Evolutionary conservation across 805 yeast genomes (phyloP).

Genomic region (Pichia cephalocereana): DNA sequence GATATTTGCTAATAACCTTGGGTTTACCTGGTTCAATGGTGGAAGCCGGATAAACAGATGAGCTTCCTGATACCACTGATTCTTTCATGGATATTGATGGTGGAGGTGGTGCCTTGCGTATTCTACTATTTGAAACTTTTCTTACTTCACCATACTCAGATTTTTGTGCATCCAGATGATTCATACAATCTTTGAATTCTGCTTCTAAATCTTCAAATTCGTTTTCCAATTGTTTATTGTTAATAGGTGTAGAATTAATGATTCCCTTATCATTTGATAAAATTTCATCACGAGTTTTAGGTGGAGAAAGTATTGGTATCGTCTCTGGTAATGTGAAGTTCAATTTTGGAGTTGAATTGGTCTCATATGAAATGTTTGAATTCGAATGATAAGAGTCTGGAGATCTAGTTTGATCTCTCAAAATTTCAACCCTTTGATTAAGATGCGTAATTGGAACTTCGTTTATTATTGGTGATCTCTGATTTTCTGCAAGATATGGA

Average conservation of each 20-base stretch:
- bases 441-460: too few species aligned
- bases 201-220: conserved; percentile 23
- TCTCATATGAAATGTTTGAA: neutral
- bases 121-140: neutral
- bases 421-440: too few species aligned
- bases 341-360: neutral
- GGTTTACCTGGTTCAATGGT: neutral
- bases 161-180: conserved; percentile 1
- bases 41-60: conserved; percentile 1
- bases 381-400: neutral
- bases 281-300: neutral
- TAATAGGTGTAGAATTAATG: conserved; percentile 14
- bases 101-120: conserved; percentile 1
- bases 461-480: too few species aligned
- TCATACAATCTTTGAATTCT: conserved; percentile 18
- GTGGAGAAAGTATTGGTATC: neutral
- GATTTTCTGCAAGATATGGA: neutral
- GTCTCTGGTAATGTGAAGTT: neutral
- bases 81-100: neutral
- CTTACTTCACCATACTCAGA: neutral
- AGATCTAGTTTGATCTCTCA: neutral
- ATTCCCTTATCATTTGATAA: neutral
- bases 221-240: conserved; percentile 12
- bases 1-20: too few species aligned
- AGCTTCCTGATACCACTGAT: neutral